These are phyloP conservation scores for Tolypocladium ovalisporum DNA, from an alignment of 2,329 filamentous ascomycete genomes.

Conservation along the genomic window DNA sequence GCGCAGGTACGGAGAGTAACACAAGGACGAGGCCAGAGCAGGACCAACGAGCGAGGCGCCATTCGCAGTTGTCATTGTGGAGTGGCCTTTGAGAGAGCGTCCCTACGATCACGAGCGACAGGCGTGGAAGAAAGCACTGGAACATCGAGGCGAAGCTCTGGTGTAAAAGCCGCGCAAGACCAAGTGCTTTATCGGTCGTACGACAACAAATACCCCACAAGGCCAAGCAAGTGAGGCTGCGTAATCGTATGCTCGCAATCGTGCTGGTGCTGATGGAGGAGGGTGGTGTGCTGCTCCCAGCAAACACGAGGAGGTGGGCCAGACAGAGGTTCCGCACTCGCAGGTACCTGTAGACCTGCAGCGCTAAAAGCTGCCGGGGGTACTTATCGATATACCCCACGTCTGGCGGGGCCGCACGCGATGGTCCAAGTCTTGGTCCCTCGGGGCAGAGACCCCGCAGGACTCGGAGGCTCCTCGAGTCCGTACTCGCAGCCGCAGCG, in stretches of 20 bases:
- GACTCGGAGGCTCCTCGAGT: too few relatives aligned
- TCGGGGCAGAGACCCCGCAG: too few relatives aligned
- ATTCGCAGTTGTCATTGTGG: too few relatives aligned
- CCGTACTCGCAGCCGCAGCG: background rate
- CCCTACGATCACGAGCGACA: background rate
- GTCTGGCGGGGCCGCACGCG: background rate
- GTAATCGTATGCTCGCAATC: background rate
- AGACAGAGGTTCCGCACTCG: background rate
- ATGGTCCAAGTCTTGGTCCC: background rate
- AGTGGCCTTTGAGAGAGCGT: background rate
- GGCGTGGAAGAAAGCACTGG: background rate
- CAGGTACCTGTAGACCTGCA: background rate
- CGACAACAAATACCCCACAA: background rate
- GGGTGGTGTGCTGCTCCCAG: background rate
- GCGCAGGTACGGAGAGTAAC: background rate
- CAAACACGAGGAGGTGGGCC: background rate
- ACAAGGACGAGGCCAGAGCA: background rate
- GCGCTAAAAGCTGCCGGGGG: background rate
- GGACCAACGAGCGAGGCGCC: background rate
- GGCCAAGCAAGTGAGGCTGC: background rate
- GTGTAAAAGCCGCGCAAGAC: background rate
- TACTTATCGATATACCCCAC: slow-evolving; percentile 10
- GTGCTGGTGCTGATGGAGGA: background rate
- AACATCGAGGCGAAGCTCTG: too few relatives aligned
- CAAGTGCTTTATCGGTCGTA: background rate